Conservation (phyloP, 805 yeast species). For the Torulaspora microellipsoides region DNA sequence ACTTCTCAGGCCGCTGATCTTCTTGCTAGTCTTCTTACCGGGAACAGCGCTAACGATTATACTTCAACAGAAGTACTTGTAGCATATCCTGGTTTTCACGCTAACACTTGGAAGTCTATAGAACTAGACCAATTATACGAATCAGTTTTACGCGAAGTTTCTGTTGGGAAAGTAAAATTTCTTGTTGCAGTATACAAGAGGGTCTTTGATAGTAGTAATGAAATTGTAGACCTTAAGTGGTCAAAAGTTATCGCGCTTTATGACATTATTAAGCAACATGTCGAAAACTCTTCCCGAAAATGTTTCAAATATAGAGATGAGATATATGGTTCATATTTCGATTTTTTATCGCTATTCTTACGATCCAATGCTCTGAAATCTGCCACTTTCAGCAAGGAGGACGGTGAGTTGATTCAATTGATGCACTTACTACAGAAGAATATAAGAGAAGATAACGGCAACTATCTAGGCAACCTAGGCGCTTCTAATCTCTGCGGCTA, state of each 20-base stretch:
- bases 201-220: conserved; percentile 8
- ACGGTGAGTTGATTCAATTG: conserved; percentile 15
- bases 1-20: conserved; percentile 20
- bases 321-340: conserved; percentile 26
- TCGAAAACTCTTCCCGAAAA: conserved; percentile 1
- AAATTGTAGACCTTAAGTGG: conserved; percentile 9
- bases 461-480: conserved; percentile 23
- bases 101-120: conserved; percentile 27
- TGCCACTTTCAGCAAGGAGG: neutral
- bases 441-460: conserved; percentile 25
- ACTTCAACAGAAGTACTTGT: conserved; percentile 23
- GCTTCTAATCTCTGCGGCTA: conserved; percentile 18
- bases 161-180: conserved; percentile 28
- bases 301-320: conserved; percentile 32
- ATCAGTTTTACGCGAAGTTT: conserved; percentile 15
- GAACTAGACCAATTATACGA: conserved; percentile 16
- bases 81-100: conserved; percentile 22
- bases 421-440: conserved; percentile 18
- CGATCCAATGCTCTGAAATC: conserved; percentile 17
- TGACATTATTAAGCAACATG: conserved; percentile 4
- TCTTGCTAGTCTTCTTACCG: conserved; percentile 26
- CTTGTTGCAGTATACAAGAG: conserved; percentile 24
- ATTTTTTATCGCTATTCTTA: conserved; percentile 20
- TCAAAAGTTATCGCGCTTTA: conserved; percentile 17
- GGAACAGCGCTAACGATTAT: conserved; percentile 16